Base-by-base conservation (phyloP, 176 grass and related monocot species). In the Typha latifolia region DNA sequence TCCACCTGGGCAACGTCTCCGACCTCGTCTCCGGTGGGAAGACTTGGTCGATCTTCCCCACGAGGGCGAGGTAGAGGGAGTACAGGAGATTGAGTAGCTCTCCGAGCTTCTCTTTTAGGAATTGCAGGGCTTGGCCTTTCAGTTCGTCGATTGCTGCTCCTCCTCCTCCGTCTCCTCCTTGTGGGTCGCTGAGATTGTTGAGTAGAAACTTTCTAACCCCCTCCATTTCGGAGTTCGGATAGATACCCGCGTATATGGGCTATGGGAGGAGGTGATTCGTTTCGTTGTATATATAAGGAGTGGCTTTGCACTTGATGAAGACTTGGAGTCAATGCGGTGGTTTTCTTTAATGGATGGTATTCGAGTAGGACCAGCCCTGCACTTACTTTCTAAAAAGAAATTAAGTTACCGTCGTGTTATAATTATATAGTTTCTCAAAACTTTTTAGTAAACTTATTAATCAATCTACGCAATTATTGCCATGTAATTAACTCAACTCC, bases 11-110 rank as follows among this genome's bases (percentile, higher is more conserved):
- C 59, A 87, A 31, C 32, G 32, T 79, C 70, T 79, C 66, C 5
- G 71, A 51, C 5, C 63, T 69, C 10, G 71, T 69, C n/a, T 79
- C 71, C 23, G 72, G 68, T 4, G 63, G 72, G 71, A 87, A 26
- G 3, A 77, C 43, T 32, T 80, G 32, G 72, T 83, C 72, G 8
- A 5, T 49, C 67, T 80, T 80, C 48, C 18, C 23, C 22, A 13
- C 32, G 19, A 80, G 77, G 63, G 23, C 61, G 47, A 61, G 0
- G 49, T 59, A 21, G 61, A 64, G 53, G 52, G 23, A 0, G 19
- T 63, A 2, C 13, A 72, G 22, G 75, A 76, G 82, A 32, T 64
- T 59, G 11, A 48, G 6, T 2, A 75, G 2, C 49, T 49, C 48
- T 0, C 62, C 23, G 34, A 69, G 51, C 52, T 82, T 82, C 29